phyloP scores from a whole-genome alignment of 2,329 filamentous ascomycete genomes.

The Fusarium hostae region DNA sequence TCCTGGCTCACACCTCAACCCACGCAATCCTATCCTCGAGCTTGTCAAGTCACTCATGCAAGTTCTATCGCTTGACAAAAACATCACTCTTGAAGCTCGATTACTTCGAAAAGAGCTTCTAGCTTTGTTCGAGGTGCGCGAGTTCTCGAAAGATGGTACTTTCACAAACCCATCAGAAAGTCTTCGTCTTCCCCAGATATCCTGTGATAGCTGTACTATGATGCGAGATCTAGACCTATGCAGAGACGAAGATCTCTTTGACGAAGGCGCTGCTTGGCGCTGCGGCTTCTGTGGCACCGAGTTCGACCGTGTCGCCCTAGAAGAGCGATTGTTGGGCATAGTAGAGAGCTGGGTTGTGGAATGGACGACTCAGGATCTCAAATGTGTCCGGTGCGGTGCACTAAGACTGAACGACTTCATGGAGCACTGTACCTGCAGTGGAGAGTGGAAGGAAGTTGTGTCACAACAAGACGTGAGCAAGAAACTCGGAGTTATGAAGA shows the following conservation, averaged over 20 bases:
- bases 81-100: slow-evolving; percentile 87
- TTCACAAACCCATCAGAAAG: slow-evolving; percentile 87
- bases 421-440: slow-evolving; percentile 95
- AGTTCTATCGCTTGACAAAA: slow-evolving; percentile 89
- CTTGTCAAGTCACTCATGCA: slow-evolving; percentile 95
- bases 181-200: slow-evolving; percentile 78
- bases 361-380: slow-evolving; percentile 91
- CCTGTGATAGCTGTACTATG: slow-evolving; percentile 91
- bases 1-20: slow-evolving; percentile 71
- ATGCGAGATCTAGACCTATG: slow-evolving; percentile 91
- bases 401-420: slow-evolving; percentile 91
- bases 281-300: slow-evolving; percentile 81
- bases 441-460: slow-evolving; percentile 81
- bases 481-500: slow-evolving; percentile 75
- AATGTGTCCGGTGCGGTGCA: slow-evolving; percentile 77
- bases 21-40: slow-evolving; percentile 80
- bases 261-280: slow-evolving; percentile 68
- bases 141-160: slow-evolving; percentile 88
- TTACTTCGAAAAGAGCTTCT: slow-evolving; percentile 90
- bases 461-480: slow-evolving; percentile 72
- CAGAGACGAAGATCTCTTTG: slow-evolving; percentile 82
- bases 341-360: slow-evolving; percentile 80
- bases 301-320: slow-evolving; percentile 82
- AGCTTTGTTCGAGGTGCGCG: slow-evolving; percentile 89
- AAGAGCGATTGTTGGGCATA: slow-evolving; percentile 82